phyloP scores from a whole-genome alignment of 257 asterid genomes.

The Verbascum thapsus region DNA sequence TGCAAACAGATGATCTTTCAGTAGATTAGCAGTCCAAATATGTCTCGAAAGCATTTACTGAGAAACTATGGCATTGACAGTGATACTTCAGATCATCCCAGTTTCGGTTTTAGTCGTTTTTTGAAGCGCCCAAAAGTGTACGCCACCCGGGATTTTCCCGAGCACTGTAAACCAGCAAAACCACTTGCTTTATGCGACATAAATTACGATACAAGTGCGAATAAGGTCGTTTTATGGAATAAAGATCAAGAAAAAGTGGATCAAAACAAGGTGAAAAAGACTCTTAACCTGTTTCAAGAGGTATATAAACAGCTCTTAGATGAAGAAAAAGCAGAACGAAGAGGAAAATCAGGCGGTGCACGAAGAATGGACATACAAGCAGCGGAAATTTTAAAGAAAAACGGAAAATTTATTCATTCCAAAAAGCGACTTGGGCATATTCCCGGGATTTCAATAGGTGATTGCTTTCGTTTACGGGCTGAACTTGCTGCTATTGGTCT shows the following conservation, averaged over 20 bases:
- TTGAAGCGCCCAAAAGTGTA: conserved; percentile 17
- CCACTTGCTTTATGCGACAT: not conserved
- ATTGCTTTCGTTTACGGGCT: conserved; percentile 36
- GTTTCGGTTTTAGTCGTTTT: not conserved
- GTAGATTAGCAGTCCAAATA: conserved; percentile 4
- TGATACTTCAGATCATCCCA: not conserved
- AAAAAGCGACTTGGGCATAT: conserved; percentile 34
- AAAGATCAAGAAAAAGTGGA: not conserved
- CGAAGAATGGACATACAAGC: conserved; percentile 22
- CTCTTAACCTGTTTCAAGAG: conserved; percentile 30
- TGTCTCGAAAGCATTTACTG: not conserved
- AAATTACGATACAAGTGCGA: not conserved
- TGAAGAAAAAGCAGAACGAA: conserved; percentile 23
- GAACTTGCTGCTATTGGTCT: conserved; percentile 41
- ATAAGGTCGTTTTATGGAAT: not conserved
- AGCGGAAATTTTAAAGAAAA: conserved; percentile 26
- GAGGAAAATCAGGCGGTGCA: not conserved
- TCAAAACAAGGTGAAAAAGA: not conserved
- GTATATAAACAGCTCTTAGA: conserved; percentile 5
- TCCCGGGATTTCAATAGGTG: conserved; percentile 44
- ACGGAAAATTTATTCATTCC: conserved; percentile 30
- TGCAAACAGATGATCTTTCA: not conserved
- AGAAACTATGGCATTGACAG: not conserved
- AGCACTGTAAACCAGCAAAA: not conserved
- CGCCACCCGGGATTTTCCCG: conserved; percentile 20